phyloP scores from a whole-genome alignment of 2,329 filamentous ascomycete species.

The Dactylellina drechsleri region DNA sequence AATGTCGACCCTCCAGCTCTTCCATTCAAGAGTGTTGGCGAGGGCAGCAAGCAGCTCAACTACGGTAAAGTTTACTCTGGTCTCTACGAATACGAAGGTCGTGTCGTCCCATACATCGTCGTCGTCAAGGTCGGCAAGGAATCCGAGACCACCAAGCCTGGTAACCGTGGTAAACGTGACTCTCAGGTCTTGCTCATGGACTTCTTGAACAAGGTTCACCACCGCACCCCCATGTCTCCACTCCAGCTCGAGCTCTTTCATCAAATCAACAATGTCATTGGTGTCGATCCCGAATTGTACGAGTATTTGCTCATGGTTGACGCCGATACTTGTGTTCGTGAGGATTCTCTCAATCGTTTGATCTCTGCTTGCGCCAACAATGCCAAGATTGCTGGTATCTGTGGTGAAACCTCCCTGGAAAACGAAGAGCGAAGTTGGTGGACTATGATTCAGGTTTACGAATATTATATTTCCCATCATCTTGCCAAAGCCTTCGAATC shows the following conservation, averaged over 20 bases:
- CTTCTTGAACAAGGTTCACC: slow-evolving; percentile 97
- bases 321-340: slow-evolving; percentile 91
- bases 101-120: slow-evolving; percentile 91
- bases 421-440: slow-evolving; percentile 96
- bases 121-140: slow-evolving; percentile 98
- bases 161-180: slow-evolving; percentile 98
- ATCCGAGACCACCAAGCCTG: slow-evolving; percentile 93
- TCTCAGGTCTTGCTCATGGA: slow-evolving; percentile 95
- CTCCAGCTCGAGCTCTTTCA: slow-evolving; percentile 98
- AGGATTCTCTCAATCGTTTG: slow-evolving; percentile 90
- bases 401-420: slow-evolving; percentile 93
- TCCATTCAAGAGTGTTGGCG: slow-evolving; percentile 91
- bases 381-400: slow-evolving; percentile 95
- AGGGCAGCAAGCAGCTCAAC: slow-evolving; percentile 90
- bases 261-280: slow-evolving; percentile 99
- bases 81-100: slow-evolving; percentile 89
- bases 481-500: slow-evolving; percentile 97
- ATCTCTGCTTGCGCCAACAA: slow-evolving; percentile 94
- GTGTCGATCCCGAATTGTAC: slow-evolving; percentile 95
- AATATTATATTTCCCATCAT: slow-evolving; percentile 99
- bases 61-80: slow-evolving; percentile 99
- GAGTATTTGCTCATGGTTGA: slow-evolving; percentile 98
- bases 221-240: slow-evolving; percentile 91
- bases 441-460: slow-evolving; percentile 99
- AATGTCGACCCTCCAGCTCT: slow-evolving; percentile 95